A percentile compares a stretch with the other conserved stretches of the same genome.
These are phyloP conservation scores for Alectoria sarmentosa DNA, from an alignment of 495 filamentous ascomycete species.

Conservation along the genomic window DNA sequence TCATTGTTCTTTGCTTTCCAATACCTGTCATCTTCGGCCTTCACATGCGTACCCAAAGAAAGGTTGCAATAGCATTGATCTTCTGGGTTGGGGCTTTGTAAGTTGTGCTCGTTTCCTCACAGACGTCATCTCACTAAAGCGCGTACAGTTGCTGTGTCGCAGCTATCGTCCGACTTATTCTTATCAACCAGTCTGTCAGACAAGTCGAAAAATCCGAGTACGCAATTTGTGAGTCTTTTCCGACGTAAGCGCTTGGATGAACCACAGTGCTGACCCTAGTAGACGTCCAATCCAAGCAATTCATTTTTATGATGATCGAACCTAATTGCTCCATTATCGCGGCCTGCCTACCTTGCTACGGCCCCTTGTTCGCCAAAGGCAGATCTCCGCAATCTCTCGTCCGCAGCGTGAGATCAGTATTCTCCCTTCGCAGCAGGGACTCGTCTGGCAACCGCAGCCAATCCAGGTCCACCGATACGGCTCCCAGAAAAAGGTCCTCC, in stretches of 20 bases:
- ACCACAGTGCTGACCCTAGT: not conserved
- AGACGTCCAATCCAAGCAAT: conserved; percentile 18
- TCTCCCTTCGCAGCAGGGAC: too few relatives aligned
- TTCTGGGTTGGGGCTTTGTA: conserved; percentile 31
- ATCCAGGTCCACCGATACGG: too few relatives aligned
- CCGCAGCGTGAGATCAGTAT: too few relatives aligned
- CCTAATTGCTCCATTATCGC: conserved; percentile 30
- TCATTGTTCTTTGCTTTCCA: conserved; percentile 26
- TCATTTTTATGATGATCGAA: conserved; percentile 24
- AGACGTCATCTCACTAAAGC: too few relatives aligned
- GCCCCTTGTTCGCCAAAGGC: conserved; percentile 20
- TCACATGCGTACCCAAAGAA: conserved; percentile 19
- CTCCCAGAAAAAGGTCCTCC: too few relatives aligned
- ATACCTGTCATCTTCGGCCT: conserved; percentile 23
- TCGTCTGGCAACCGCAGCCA: too few relatives aligned
- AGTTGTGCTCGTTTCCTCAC: conserved; percentile 12
- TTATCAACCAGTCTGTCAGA: conserved; percentile 14
- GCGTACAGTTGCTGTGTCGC: conserved; percentile 27
- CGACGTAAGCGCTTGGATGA: not conserved
- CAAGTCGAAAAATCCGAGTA: not conserved
- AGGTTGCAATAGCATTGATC: conserved; percentile 23
- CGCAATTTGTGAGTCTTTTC: not conserved
- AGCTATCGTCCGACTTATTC: conserved; percentile 25
- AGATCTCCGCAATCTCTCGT: too few relatives aligned
- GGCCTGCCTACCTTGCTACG: conserved; percentile 26